Evolutionary conservation across 768 basidiomycete species (phyloP).

Genomic region (Suillus ampliporus): DNA sequence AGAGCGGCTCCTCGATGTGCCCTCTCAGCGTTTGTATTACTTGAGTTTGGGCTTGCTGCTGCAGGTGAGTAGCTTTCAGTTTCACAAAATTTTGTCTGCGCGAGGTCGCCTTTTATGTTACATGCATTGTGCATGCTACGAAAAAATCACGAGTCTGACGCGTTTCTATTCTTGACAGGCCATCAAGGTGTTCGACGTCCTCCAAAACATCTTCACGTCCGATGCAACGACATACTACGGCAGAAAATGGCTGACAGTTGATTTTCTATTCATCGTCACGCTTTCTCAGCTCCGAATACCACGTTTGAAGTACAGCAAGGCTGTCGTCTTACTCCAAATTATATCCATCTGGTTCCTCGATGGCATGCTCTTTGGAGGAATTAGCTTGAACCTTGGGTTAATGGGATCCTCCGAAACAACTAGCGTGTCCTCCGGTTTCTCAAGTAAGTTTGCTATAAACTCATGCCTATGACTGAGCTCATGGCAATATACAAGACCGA

Average conservation of each 20-base stretch:
- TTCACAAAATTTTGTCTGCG: background rate
- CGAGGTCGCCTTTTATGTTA: background rate
- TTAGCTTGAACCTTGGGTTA: conserved; percentile 59
- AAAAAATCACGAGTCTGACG: background rate
- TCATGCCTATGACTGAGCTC: conserved; percentile 14
- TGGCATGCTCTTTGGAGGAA: conserved; percentile 73
- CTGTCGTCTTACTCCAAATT: conserved; percentile 69
- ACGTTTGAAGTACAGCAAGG: conserved; percentile 67
- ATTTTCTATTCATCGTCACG: conserved; percentile 61
- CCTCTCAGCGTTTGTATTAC: conserved; percentile 81
- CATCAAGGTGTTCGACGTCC: conserved; percentile 75
- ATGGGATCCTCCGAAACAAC: conserved; percentile 16
- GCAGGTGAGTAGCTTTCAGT: conserved; percentile 56
- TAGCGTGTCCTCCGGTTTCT: conserved; percentile 23
- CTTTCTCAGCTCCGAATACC: conserved; percentile 76
- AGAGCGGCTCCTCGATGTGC: conserved; percentile 73
- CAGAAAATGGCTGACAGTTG: conserved; percentile 76
- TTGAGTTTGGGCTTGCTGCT: conserved; percentile 76
- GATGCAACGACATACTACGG: conserved; percentile 49
- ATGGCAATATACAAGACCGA: conserved; percentile 28
- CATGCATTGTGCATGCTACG: background rate
- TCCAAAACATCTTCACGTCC: conserved; percentile 57
- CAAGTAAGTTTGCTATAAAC: conserved; percentile 31
- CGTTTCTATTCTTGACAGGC: conserved; percentile 49
- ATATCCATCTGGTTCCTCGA: conserved; percentile 65